Evolutionary conservation across 768 basidiomycete genomes (phyloP).

Genomic region (Xanthoconium stramineum): DNA sequence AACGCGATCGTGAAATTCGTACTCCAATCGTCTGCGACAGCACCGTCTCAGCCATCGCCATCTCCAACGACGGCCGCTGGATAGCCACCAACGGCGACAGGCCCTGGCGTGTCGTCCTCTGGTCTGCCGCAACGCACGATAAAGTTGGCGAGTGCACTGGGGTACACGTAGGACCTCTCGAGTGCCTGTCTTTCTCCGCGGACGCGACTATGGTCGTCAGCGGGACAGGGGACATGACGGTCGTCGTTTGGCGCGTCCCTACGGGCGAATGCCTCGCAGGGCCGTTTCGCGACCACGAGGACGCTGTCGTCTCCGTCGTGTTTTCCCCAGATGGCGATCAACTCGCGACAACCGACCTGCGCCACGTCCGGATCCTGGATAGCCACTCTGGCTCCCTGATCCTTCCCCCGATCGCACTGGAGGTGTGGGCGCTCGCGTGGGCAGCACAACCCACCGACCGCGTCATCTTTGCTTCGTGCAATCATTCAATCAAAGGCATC

Average conservation of each 20-base stretch:
- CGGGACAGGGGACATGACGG: neutral
- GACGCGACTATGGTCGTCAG: neutral
- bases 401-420: neutral
- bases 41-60: neutral
- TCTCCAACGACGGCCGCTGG: constrained; percentile 9
- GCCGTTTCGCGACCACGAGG: neutral
- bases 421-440: neutral
- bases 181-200: neutral
- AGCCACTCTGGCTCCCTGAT: neutral
- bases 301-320: neutral
- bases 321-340: constrained; percentile 2
- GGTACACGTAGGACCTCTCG: neutral
- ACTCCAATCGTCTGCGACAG: neutral
- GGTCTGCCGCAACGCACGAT: constrained; percentile 1
- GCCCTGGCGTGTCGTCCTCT: neutral
- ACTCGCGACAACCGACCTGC: neutral
- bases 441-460: neutral
- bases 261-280: neutral
- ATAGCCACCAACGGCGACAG: constrained; percentile 12
- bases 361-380: neutral
- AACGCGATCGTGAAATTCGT: neutral
- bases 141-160: neutral
- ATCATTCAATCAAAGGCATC: neutral
- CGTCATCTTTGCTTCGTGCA: neutral
- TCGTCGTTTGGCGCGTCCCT: constrained; percentile 2